These are phyloP conservation scores for Trifolium pratense DNA, from an alignment of 306 rosid genomes.

Conservation along the genomic window DNA sequence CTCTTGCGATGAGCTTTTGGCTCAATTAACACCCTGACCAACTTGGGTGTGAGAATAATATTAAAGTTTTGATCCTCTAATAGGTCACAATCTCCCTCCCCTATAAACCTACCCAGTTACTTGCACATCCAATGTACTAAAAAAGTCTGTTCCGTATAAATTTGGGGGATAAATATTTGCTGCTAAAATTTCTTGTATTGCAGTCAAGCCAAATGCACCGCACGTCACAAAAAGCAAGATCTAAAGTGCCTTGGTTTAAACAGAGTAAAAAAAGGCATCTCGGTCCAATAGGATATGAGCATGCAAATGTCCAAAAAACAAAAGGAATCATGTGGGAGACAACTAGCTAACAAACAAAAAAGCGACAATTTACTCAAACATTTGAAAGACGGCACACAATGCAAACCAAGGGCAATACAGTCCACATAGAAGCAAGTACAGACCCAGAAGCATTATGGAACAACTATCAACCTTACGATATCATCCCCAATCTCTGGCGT, in stretches of 20 bases:
- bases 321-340: slow-evolving; percentile 13
- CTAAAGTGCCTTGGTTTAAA: slow-evolving; percentile 3
- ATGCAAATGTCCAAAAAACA: slow-evolving; percentile 19
- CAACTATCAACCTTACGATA: slow-evolving; percentile 84
- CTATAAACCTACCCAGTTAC: neutral
- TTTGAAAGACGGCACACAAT: slow-evolving; percentile 21
- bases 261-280: neutral
- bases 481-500: slow-evolving; percentile 99
- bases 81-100: neutral
- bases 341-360: slow-evolving; percentile 5
- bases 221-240: slow-evolving; percentile 1
- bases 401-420: slow-evolving; percentile 27
- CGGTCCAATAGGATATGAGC: slow-evolving; percentile 6
- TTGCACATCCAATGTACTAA: slow-evolving; percentile 5
- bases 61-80: slow-evolving; percentile 3
- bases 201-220: slow-evolving; percentile 16
- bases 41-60: neutral
- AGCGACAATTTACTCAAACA: slow-evolving; percentile 25
- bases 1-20: slow-evolving; percentile 15
- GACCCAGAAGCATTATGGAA: slow-evolving; percentile 38
- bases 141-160: neutral
- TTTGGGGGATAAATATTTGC: slow-evolving; percentile 6
- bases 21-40: slow-evolving; percentile 13
- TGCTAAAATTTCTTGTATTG: slow-evolving; percentile 12
- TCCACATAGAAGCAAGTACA: slow-evolving; percentile 31